Evolutionary conservation across 345 rosid species (phyloP), one percentile per base, ranked within the genome.

Genomic region (Pugionium cornutum): DNA sequence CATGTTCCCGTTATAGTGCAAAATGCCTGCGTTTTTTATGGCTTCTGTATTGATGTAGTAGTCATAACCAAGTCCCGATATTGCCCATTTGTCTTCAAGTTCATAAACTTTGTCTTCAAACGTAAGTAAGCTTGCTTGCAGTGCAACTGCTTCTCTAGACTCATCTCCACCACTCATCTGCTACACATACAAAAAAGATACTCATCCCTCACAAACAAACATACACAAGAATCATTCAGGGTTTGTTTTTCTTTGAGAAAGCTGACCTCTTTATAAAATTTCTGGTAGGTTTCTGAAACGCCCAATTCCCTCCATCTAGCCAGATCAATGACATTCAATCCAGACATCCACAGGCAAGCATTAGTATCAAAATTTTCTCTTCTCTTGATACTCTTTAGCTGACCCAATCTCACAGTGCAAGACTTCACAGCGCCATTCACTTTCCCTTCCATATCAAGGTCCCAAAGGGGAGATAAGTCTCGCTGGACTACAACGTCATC

Each of bases 1-100:
- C 97, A 89, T 84, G 84, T 87, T 87, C 60, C 98, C 98, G 66
- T 92, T 92, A 30, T 84, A 92, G 77, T 92, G 98, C 81, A 92
- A 72, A 8, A 86, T 83, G 8, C 86, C 85, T 37, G 91, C 97
- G 45, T 76, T 75, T 67, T 76, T 83, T 58, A 86, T 84, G 41
- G 65, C 76, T 74, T 76, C 67, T 28, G 57, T 70, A 51, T 54
- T 54, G 62, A 89, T 74, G 41, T 70, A 77, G 62, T 83, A 81
- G 72, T 86, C 84, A 74, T 92, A 85, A 64, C 97, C 98, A 29
- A 92, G 86, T 28, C 97, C 98, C 4, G 96, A 82, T 57, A 94
- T 71, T 49, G 81, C 86, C 94, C 87, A 88, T 11, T 44, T 55
- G 31, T 76, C 66, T n/a, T 86, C 88, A 6, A 94, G 90, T 27